Evolutionary conservation across 2,329 filamentous ascomycete genomes (phyloP).

Genomic region (Trichoderma harzianum): DNA sequence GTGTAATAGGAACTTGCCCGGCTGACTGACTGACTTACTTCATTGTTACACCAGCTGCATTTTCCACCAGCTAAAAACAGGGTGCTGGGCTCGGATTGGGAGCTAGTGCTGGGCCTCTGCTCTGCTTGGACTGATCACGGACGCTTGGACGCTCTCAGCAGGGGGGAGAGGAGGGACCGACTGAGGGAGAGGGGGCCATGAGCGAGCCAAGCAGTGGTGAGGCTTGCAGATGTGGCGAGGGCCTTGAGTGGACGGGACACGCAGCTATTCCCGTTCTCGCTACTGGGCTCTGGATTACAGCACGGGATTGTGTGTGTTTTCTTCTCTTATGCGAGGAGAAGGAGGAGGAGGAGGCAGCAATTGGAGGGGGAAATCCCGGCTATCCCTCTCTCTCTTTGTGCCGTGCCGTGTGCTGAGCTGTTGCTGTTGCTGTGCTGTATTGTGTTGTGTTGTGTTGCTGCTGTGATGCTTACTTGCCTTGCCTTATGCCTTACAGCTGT

Average conservation of each 20-base stretch:
- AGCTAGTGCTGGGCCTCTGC: background rate
- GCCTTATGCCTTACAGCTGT: background rate
- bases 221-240: slow-evolving; percentile 14
- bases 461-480: background rate
- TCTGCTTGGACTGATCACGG: background rate
- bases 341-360: background rate
- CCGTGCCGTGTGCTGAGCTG: background rate
- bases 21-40: background rate
- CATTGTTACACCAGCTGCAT: slow-evolving; percentile 7
- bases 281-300: background rate
- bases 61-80: background rate
- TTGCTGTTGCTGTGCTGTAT: background rate
- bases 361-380: background rate
- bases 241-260: background rate
- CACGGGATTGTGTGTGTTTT: background rate
- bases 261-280: background rate
- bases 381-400: background rate
- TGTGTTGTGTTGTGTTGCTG: background rate
- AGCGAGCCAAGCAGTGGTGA: background rate
- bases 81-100: background rate
- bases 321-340: background rate
- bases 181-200: background rate
- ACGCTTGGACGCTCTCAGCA: background rate
- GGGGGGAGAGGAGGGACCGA: background rate
- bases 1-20: background rate